These are phyloP conservation scores for Protomyces inouyei DNA, from an alignment of 1,139 yeast genomes.

Conservation along the genomic window DNA sequence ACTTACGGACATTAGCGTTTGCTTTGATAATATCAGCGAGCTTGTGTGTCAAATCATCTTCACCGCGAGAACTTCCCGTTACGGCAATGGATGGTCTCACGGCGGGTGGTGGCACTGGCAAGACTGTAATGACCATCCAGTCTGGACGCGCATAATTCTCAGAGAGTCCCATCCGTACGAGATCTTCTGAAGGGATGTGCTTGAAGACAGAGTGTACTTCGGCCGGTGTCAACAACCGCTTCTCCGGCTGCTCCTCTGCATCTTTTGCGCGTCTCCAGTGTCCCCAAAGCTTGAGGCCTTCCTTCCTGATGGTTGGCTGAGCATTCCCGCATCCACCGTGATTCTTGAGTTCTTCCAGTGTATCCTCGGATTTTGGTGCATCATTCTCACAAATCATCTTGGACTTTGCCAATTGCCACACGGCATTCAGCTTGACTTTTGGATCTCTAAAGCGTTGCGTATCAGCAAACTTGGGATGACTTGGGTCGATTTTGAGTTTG, in stretches of 20 bases:
- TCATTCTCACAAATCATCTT: conserved; percentile 96
- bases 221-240: conserved; percentile 77
- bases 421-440: conserved; percentile 91
- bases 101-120: conserved; percentile 99
- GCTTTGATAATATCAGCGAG: conserved; percentile 96
- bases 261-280: conserved; percentile 90
- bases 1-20: conserved; percentile 87
- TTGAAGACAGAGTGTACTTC: conserved; percentile 88
- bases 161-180: conserved; percentile 76
- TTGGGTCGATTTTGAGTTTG: conserved; percentile 78
- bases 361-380: conserved; percentile 46
- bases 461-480: conserved; percentile 74
- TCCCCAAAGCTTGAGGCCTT: conserved; percentile 93
- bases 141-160: conserved; percentile 98
- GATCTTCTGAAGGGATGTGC: conserved; percentile 83
- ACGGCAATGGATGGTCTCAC: conserved; percentile 98
- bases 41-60: conserved; percentile 97
- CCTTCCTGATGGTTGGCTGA: conserved; percentile 93
- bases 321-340: conserved; percentile 99
- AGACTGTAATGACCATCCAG: conserved; percentile 93
- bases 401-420: conserved; percentile 86
- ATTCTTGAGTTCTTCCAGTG: conserved; percentile 42
- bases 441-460: conserved; percentile 89
- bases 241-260: conserved; percentile 78
- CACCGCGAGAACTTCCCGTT: conserved; percentile 98